These are phyloP conservation scores for Kuraishia piskuri DNA, from an alignment of 805 yeast genomes.

Conservation along the genomic window DNA sequence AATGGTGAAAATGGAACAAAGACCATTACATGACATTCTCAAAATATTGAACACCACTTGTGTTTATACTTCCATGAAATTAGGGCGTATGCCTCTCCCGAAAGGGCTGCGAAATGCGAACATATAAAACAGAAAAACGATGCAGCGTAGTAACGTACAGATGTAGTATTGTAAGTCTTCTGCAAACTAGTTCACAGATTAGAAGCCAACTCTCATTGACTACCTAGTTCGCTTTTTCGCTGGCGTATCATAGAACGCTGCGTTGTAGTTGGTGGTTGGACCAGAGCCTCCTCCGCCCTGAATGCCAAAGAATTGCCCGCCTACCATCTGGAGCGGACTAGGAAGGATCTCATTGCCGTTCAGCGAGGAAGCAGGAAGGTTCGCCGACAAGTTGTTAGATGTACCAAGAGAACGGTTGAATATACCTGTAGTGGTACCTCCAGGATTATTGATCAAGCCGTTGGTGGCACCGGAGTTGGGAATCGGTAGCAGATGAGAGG, in stretches of 20 bases:
- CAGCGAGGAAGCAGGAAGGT: neutral
- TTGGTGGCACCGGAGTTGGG: slow-evolving; percentile 2
- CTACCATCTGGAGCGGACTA: slow-evolving; percentile 19
- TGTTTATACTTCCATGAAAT: too few species aligned
- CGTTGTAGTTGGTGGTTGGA: neutral
- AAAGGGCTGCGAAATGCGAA: too few species aligned
- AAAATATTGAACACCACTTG: neutral
- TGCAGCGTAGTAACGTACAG: neutral
- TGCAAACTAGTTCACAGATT: neutral
- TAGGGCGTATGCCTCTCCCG: too few species aligned
- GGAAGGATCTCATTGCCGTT: slow-evolving; percentile 16
- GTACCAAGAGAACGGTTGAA: slow-evolving; percentile 1
- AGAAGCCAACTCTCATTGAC: neutral
- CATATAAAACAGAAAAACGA: too few species aligned
- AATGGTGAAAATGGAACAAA: neutral
- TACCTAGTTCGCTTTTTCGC: slow-evolving; percentile 1
- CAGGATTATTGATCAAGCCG: slow-evolving; percentile 10
- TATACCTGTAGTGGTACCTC: neutral
- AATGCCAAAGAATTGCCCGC: slow-evolving; percentile 4
- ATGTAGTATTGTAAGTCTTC: neutral
- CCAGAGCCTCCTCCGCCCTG: neutral
- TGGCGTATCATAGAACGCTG: slow-evolving; percentile 1
- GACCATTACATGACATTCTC: neutral
- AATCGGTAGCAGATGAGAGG: slow-evolving; percentile 15
- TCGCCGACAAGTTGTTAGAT: slow-evolving; percentile 3